Base-by-base conservation (phyloP, 768 basidiomycete genomes). In the Phylloporus rhodoxanthus region DNA sequence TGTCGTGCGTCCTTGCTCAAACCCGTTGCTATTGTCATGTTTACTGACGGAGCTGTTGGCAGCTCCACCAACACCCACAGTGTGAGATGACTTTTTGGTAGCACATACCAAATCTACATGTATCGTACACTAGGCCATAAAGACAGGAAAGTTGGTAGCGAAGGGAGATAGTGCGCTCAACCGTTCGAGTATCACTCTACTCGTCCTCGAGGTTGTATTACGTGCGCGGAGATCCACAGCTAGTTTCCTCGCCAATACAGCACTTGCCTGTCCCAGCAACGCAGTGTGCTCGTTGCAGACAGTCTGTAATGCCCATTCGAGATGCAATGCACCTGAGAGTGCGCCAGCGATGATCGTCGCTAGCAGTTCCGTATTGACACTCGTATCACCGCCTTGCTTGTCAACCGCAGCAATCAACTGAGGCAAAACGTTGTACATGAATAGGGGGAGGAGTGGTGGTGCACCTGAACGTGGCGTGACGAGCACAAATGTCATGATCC, bases 131-230 rank as follows among this genome's bases (percentile, higher is more conserved):
- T 26, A 66, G 8, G 54, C 44, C 58, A 64, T 58, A 34, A 88
- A 87, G 19, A 77, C 76, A 4, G 87, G 86, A 66, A 90, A 90
- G 59, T 82, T 89, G 28, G 84, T 74, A 10, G 82, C 76, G 61
- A 90, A 87, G 0, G 80, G 72, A 47, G 79, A 77, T 8, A 80
- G 80, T 15, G 82, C 73, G 20, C 76, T 70, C 39, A 91, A 65
- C 39, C 81, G 74, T 57, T 87, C 81, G 29, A 80, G 65, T 43
- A 90, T 72, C 15, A 73, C 58, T 33, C 62, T 70, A 47, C 78
- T 77, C n/a, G 78, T 78, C 39, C 67, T 67, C 2, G 68, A 69
- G 55, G 77, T 79, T 8, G 61, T 55, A 53, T 74, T 79, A 49
- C 74, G 75, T 36, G 69, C 64, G 14, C 78, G 77, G 39, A 91